Evolutionary conservation across 2,329 filamentous ascomycete genomes (phyloP).

Genomic region (Penicillium sp.): DNA sequence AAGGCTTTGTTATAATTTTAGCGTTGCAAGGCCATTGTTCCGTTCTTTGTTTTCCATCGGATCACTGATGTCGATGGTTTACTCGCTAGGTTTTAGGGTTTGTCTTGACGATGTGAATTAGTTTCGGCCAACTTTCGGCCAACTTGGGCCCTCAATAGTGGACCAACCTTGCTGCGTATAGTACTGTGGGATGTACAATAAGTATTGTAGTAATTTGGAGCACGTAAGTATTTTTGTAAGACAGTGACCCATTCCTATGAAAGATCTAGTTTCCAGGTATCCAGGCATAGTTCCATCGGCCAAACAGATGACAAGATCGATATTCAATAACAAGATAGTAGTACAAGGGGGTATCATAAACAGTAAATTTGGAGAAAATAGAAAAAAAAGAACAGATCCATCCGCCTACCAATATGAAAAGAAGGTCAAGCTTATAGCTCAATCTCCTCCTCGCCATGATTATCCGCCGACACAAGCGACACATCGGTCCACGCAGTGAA

Average conservation of each 20-base stretch:
- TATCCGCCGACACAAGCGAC: slow-evolving; percentile 45
- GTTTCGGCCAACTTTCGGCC: neutral
- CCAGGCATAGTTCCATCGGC: neutral
- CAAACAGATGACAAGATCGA: neutral
- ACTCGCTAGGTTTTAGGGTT: neutral
- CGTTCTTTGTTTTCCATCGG: neutral
- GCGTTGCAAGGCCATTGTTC: neutral
- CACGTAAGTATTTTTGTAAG: neutral
- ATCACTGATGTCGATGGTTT: neutral
- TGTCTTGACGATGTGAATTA: neutral
- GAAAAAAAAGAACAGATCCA: neutral
- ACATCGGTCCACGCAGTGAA: slow-evolving; percentile 44
- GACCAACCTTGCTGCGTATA: neutral
- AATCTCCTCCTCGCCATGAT: slow-evolving; percentile 43
- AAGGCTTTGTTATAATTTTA: neutral
- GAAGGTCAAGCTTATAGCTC: slow-evolving; percentile 35
- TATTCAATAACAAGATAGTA: neutral
- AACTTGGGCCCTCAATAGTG: no score
- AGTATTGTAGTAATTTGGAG: neutral
- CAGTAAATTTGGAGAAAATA: neutral
- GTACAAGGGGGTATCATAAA: slow-evolving; percentile 1
- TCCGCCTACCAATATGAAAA: neutral
- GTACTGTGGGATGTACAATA: no score
- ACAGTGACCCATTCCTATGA: neutral
- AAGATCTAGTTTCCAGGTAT: neutral